phyloP scores from a whole-genome alignment of 257 asterid species.

The Nicotiana paniculata region DNA sequence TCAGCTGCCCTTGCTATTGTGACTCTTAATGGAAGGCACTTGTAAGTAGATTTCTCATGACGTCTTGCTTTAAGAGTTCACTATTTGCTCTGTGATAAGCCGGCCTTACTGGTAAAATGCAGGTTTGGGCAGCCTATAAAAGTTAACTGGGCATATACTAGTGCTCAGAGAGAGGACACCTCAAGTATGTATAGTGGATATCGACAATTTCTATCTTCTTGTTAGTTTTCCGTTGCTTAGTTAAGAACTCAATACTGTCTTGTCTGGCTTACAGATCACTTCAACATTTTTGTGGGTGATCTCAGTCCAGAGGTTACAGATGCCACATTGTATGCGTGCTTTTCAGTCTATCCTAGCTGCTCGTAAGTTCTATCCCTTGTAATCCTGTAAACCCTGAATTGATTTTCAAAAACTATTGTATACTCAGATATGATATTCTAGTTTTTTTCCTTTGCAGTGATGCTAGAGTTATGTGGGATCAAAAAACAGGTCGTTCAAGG shows the following conservation, averaged over 20 bases:
- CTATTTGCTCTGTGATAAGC: not conserved
- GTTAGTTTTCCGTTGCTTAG: not conserved
- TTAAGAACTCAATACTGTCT: not conserved
- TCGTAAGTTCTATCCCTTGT: conserved; percentile 44
- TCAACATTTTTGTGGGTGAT: conserved; percentile 79
- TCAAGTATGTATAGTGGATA: conserved; percentile 34
- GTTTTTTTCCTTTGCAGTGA: conserved; percentile 43
- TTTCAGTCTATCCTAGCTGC: conserved; percentile 56
- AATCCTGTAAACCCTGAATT: not conserved
- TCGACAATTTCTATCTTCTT: not conserved
- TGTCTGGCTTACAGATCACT: conserved; percentile 45
- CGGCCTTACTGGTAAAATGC: conserved; percentile 8
- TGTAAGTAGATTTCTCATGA: conserved; percentile 35
- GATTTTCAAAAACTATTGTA: not conserved
- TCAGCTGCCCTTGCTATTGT: conserved; percentile 66
- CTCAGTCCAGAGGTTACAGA: conserved; percentile 92
- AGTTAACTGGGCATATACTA: conserved; percentile 87
- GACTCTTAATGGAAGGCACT: conserved; percentile 64
- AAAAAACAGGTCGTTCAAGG: conserved; percentile 86
- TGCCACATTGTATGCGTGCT: conserved; percentile 62
- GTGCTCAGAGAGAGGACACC: conserved; percentile 78
- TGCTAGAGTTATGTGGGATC: conserved; percentile 96
- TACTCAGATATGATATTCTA: not conserved
- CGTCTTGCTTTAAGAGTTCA: not conserved
- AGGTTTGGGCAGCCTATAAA: conserved; percentile 84